Conservation (phyloP, 2,329 filamentous ascomycete genomes). For the Colletotrichum tabaci region DNA sequence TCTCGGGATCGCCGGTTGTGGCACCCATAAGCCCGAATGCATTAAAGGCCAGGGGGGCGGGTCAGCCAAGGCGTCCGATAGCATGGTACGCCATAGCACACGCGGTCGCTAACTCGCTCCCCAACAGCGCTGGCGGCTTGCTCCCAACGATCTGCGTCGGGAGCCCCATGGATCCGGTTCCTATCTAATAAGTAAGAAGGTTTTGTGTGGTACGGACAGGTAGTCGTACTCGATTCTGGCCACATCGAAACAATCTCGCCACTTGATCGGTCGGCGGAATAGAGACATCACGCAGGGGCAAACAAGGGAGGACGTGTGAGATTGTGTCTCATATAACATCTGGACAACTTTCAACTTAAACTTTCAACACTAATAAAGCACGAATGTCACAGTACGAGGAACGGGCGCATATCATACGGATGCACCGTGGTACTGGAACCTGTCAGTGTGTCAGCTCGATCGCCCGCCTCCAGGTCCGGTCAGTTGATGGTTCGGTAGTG, state of each 20-base stretch:
- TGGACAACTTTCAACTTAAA: constrained; percentile 9
- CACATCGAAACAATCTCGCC: too few relatives aligned
- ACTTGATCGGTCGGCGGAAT: not conserved
- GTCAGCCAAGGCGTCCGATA: constrained; percentile 2
- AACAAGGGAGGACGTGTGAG: constrained; percentile 27
- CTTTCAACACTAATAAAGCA: constrained; percentile 21
- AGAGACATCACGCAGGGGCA: constrained; percentile 18
- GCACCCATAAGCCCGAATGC: constrained; percentile 15
- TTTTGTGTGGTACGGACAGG: too few relatives aligned
- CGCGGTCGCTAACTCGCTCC: not conserved
- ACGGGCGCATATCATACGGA: constrained; percentile 7
- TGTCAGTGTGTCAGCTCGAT: not conserved
- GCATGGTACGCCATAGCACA: not conserved
- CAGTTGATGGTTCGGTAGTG: not conserved
- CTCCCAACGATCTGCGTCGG: not conserved
- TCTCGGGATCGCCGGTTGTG: constrained; percentile 31
- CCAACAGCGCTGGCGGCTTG: not conserved
- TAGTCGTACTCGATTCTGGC: not conserved
- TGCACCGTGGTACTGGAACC: constrained; percentile 8
- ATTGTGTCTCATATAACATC: constrained; percentile 25
- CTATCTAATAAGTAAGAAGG: too few relatives aligned
- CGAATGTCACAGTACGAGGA: not conserved
- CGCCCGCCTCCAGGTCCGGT: not conserved
- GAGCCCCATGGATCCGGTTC: not conserved
- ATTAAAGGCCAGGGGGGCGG: constrained; percentile 20